A percentile compares a stretch with the other conserved stretches of the same genome.
phyloP scores from a whole-genome alignment of 768 basidiomycete species.

The Brasilioporus rufonigricans region DNA sequence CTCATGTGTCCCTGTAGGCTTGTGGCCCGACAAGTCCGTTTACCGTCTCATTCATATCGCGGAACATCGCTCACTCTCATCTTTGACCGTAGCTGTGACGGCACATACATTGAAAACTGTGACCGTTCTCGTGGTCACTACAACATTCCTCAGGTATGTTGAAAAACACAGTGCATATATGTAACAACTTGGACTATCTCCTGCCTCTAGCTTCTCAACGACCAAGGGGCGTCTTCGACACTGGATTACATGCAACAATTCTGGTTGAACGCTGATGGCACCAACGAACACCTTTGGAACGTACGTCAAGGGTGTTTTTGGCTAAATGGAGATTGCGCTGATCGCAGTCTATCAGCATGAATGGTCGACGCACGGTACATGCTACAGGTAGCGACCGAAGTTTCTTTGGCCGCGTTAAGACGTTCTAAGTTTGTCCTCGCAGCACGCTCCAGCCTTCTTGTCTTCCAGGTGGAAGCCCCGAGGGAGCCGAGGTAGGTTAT shows the following conservation, averaged over 20 bases:
- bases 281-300: constrained; percentile 70
- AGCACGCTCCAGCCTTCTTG: constrained; percentile 61
- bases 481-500: constrained; percentile 55
- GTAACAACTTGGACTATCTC: not conserved
- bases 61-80: not conserved
- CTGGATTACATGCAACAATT: constrained; percentile 58
- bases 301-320: constrained; percentile 33
- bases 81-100: constrained; percentile 49
- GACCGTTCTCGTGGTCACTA: constrained; percentile 43
- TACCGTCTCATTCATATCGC: not conserved
- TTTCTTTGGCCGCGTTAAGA: not conserved
- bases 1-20: constrained; percentile 38
- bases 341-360: constrained; percentile 48
- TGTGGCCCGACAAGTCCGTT: constrained; percentile 65
- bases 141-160: constrained; percentile 40
- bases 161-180: not conserved
- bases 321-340: not conserved
- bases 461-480: constrained; percentile 52
- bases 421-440: not conserved
- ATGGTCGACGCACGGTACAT: constrained; percentile 68
- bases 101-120: constrained; percentile 33
- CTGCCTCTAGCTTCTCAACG: constrained; percentile 46
- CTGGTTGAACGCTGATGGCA: constrained; percentile 62
- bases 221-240: constrained; percentile 55
- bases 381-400: constrained; percentile 27